Base-by-base conservation (phyloP, 768 basidiomycete genomes). In the Sutorius australiensis region DNA sequence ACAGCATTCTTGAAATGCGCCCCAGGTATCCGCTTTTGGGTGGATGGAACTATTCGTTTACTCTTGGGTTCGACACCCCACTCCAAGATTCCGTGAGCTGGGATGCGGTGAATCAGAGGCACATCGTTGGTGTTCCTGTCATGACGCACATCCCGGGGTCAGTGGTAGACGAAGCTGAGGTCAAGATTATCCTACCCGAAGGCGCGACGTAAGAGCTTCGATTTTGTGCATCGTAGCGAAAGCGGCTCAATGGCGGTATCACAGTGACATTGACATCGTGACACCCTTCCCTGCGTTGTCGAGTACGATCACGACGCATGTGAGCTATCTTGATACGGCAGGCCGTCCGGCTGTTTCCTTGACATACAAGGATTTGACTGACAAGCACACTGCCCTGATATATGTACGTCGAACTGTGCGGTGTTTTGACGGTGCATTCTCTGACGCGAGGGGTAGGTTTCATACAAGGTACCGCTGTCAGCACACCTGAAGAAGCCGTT, bases 31-130 rank as follows among this genome's bases (percentile, higher is more conserved):
- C 97, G 31, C 64, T 99, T 41, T 69, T 98, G 61, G 97, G 97
- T 30, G 93, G 95, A 39, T 99, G 97, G 97, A 98, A 97, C 65
- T 98, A 95, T 70, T 84, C 77, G 39, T 98, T 95, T 74, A 93
- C 92, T 6, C 77, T 98, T 3, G 97, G 97, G 2, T 99, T 89
- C 80, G 94, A 98, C 61, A 79, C 89, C n/a, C 87, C 87, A 28
- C 78, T 93, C 43, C 80, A 72, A n/a, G 82, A 92, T 66, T 84
- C 82, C 10, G 82, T 80, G 14, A 79, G 77, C 53, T 89, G 81
- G 61, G 83, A 90, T 60, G 76, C 72, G 47, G 72, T 73, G 42
- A 82, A 75, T 19, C 83, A 84, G 31, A 80, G 77, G 58, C 86
- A 93, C 65, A 77, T 87, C 16, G 78, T 92, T 36, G 82, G 84